phyloP scores from a whole-genome alignment of 352 stramenopile genomes.

The Globisporangium nodosum region DNA sequence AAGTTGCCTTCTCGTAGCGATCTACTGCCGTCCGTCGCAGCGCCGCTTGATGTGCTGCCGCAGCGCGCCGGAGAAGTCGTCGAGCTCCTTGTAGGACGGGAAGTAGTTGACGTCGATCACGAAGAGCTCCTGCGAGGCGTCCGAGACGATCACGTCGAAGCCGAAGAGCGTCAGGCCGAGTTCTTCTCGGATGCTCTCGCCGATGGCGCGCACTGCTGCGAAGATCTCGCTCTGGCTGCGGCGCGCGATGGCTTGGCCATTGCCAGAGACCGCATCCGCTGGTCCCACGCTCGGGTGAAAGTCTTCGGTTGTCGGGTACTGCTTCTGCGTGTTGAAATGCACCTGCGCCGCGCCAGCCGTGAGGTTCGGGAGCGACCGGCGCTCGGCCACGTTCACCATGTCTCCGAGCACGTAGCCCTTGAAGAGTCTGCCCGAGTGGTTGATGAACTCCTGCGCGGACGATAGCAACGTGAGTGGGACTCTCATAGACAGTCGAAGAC shows the following conservation, averaged over 20 bases:
- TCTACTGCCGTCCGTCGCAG: slow-evolving; percentile 13
- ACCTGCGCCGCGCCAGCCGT: slow-evolving; percentile 39
- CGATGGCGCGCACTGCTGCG: slow-evolving; percentile 47
- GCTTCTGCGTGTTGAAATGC: slow-evolving; percentile 79
- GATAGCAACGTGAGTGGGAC: not conserved
- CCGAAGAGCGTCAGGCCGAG: slow-evolving; percentile 73
- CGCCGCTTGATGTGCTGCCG: slow-evolving; percentile 51
- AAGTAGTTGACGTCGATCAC: slow-evolving; percentile 90
- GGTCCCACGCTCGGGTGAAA: slow-evolving; percentile 28
- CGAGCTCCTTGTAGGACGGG: slow-evolving; percentile 79
- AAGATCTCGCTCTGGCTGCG: slow-evolving; percentile 51
- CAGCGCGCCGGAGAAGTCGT: slow-evolving; percentile 53
- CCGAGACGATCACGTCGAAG: slow-evolving; percentile 80
- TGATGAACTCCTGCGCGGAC: slow-evolving; percentile 67
- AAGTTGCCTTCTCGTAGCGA: not conserved
- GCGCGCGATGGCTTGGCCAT: not conserved
- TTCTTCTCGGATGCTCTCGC: slow-evolving; percentile 49
- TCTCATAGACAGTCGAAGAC: not conserved
- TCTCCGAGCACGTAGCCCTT: slow-evolving; percentile 83
- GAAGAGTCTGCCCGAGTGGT: slow-evolving; percentile 72
- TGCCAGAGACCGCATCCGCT: not conserved
- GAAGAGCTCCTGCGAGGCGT: slow-evolving; percentile 44
- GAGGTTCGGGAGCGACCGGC: slow-evolving; percentile 72
- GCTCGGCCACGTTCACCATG: slow-evolving; percentile 68
- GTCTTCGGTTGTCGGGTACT: slow-evolving; percentile 61